Evolutionary conservation across 2,329 filamentous ascomycete genomes (phyloP).

Genomic region (Cladorrhinum sp.): DNA sequence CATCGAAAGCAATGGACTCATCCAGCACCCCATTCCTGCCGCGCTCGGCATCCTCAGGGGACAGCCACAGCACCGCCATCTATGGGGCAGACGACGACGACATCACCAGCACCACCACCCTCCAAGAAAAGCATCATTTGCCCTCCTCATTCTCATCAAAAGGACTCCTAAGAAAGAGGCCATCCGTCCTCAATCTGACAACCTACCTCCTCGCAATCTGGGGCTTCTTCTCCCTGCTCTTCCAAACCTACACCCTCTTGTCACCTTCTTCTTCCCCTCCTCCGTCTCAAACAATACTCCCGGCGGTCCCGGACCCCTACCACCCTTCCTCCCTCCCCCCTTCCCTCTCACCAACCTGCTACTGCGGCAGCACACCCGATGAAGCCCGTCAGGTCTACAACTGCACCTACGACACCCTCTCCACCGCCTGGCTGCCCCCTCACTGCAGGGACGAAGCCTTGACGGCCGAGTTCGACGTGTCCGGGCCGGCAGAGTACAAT

Average conservation of each 20-base stretch:
- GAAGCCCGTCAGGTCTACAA: constrained; percentile 28
- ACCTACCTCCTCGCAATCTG: constrained; percentile 4
- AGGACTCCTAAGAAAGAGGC: neutral
- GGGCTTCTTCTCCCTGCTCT: constrained; percentile 1
- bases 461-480: constrained; percentile 32
- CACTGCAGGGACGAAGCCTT: constrained; percentile 35
- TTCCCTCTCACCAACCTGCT: constrained; percentile 21
- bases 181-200: neutral
- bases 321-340: neutral
- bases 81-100: neutral
- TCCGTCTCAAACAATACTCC: neutral
- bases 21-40: neutral
- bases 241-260: neutral
- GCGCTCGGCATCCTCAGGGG: neutral
- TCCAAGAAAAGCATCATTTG: neutral
- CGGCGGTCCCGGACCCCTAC: constrained; percentile 1
- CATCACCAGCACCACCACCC: neutral
- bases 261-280: neutral
- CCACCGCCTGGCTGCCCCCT: constrained; percentile 35
- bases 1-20: neutral
- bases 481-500: constrained; percentile 25
- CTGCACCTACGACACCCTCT: constrained; percentile 36
- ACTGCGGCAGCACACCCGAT: constrained; percentile 32
- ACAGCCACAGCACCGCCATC: neutral
- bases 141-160: neutral